These are phyloP conservation scores for Globisporangium middletonii DNA, from an alignment of 352 stramenopile genomes.

Conservation along the genomic window DNA sequence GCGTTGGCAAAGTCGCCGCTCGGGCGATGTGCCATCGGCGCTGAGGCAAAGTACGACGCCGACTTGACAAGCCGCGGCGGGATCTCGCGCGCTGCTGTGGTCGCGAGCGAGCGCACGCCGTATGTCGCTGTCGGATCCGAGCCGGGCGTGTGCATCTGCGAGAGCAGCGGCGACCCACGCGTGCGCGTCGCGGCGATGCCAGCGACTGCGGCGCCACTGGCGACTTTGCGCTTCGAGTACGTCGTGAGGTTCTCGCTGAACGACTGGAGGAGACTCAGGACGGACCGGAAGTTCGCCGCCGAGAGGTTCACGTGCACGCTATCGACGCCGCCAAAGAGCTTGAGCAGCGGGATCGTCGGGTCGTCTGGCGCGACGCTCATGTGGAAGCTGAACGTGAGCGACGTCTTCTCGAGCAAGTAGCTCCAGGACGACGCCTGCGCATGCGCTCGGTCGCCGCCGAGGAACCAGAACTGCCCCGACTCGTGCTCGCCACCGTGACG, in stretches of 20 bases:
- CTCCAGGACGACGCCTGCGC: conserved; percentile 24
- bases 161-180: neutral
- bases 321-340: conserved; percentile 64
- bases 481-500: neutral
- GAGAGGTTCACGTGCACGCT: conserved; percentile 73
- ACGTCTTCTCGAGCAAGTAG: conserved; percentile 74
- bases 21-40: conserved; percentile 2
- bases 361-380: conserved; percentile 76
- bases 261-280: conserved; percentile 58
- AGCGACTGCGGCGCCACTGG: neutral
- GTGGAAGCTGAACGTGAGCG: conserved; percentile 61
- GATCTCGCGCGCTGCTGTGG: conserved; percentile 10
- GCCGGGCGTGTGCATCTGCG: neutral
- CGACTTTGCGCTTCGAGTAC: conserved; percentile 29
- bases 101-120: conserved; percentile 1
- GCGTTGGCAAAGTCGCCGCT: no score
- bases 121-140: conserved; percentile 13
- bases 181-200: neutral
- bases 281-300: conserved; percentile 41
- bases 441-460: conserved; percentile 7
- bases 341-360: conserved; percentile 69
- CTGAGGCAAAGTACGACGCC: conserved; percentile 16
- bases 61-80: conserved; percentile 15
- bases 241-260: conserved; percentile 64
- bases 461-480: conserved; percentile 5